phyloP scores from a whole-genome alignment of 805 yeast genomes.

The Yarrowia yakushimensis region DNA sequence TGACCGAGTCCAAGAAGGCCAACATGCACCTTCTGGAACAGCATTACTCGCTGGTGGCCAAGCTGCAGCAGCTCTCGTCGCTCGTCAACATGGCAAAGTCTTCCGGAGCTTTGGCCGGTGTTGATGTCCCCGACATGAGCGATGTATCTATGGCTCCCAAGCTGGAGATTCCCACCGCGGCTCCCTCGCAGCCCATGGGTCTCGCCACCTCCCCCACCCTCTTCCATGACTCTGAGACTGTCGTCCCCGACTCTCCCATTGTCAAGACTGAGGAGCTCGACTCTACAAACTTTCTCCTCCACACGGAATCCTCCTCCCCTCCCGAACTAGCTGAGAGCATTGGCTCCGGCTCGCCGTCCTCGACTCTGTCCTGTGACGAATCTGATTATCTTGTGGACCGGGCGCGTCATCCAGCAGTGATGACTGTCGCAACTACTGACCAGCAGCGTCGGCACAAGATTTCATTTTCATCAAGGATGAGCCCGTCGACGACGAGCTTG shows the following conservation, averaged over 20 bases:
- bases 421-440: slow-evolving; percentile 30
- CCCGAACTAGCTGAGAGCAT: slow-evolving; percentile 23
- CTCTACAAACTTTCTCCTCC: slow-evolving; percentile 17
- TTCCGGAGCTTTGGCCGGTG: slow-evolving; percentile 30
- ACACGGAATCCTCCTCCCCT: slow-evolving; percentile 18
- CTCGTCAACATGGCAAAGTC: slow-evolving; percentile 29
- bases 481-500: slow-evolving; percentile 23
- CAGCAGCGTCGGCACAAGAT: slow-evolving; percentile 33
- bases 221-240: not conserved
- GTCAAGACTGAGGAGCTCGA: slow-evolving; percentile 24
- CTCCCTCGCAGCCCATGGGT: not conserved
- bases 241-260: slow-evolving; percentile 22
- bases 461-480: slow-evolving; percentile 22
- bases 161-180: not conserved
- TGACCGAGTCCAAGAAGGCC: slow-evolving; percentile 27
- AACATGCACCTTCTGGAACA: slow-evolving; percentile 30
- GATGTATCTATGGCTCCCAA: not conserved
- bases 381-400: slow-evolving; percentile 27
- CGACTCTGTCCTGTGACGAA: slow-evolving; percentile 28
- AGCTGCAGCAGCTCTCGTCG: slow-evolving; percentile 29
- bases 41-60: slow-evolving; percentile 29
- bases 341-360: slow-evolving; percentile 30
- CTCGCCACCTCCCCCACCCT: slow-evolving; percentile 2
- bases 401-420: slow-evolving; percentile 38
- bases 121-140: slow-evolving; percentile 18